Evolutionary conservation across 768 basidiomycete species (phyloP).

Genomic region (Leccinum fibrillosum): DNA sequence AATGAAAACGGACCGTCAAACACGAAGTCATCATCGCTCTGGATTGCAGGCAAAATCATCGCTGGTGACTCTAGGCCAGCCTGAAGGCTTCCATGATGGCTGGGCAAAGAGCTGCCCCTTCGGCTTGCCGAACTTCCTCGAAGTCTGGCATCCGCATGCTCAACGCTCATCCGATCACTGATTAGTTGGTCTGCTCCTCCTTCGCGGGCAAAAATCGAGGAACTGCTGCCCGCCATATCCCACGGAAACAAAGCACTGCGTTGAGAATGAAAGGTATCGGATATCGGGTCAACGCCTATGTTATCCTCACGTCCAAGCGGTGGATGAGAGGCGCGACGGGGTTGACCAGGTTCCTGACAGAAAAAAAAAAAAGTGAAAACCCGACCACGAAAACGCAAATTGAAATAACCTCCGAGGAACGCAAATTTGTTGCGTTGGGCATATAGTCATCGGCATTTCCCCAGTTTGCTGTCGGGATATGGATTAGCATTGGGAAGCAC

Average conservation of each 20-base stretch:
- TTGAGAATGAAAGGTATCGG: conserved; percentile 50
- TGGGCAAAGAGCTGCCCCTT: conserved; percentile 57
- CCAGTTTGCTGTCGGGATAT: conserved; percentile 21
- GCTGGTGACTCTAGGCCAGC: conserved; percentile 50
- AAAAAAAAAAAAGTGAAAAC: conserved; percentile 14
- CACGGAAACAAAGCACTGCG: conserved; percentile 75
- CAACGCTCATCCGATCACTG: conserved; percentile 48
- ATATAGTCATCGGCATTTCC: conserved; percentile 15
- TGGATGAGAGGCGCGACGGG: conserved; percentile 63
- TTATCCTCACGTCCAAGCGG: conserved; percentile 49
- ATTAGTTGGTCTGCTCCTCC: conserved; percentile 32
- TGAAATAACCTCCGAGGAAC: conserved; percentile 61
- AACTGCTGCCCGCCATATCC: conserved; percentile 75
- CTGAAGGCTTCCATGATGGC: conserved; percentile 41
- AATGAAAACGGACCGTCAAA: conserved; percentile 52
- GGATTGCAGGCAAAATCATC: conserved; percentile 36
- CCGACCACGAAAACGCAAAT: not conserved
- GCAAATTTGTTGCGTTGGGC: conserved; percentile 26
- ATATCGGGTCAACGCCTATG: conserved; percentile 44
- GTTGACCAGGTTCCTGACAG: conserved; percentile 78
- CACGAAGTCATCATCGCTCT: conserved; percentile 58
- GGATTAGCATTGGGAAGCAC: conserved; percentile 7
- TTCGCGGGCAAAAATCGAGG: conserved; percentile 42
- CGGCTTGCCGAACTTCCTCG: conserved; percentile 54
- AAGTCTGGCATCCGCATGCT: conserved; percentile 49